Percentiles rank a stretch among this genome's conserved stretches.
Conservation (phyloP, 1,284 basidiomycete species). For the Papiliotrema laurentii region DNA sequence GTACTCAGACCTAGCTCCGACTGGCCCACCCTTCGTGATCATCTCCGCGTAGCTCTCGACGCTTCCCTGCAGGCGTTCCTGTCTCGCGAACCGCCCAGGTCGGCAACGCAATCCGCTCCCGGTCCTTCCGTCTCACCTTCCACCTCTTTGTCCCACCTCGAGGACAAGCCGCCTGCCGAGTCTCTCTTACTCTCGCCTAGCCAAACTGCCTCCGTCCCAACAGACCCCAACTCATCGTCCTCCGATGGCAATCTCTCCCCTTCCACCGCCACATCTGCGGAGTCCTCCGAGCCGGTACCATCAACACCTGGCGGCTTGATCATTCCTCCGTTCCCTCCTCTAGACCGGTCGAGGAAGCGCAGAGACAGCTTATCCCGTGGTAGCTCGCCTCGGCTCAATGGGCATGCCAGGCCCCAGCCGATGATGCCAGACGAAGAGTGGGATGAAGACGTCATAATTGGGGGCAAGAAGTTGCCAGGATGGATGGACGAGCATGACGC, state of each 20-base stretch:
- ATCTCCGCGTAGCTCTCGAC: constrained; percentile 17
- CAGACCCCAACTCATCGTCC: too few relatives aligned
- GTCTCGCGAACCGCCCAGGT: too few relatives aligned
- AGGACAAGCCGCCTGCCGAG: constrained; percentile 16
- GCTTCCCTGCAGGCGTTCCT: constrained; percentile 22
- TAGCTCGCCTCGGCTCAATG: constrained; percentile 2
- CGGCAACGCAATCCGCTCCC: constrained; percentile 11
- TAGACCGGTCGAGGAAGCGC: constrained; percentile 51
- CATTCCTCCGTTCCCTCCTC: constrained; percentile 71
- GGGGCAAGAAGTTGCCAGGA: constrained; percentile 54
- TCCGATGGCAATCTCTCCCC: too few relatives aligned
- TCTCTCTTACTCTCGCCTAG: too few relatives aligned
- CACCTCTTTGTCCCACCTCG: constrained; percentile 1
- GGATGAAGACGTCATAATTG: constrained; percentile 46
- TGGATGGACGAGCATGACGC: constrained; percentile 59
- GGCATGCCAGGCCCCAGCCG: background rate
- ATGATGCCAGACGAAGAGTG: constrained; percentile 35
- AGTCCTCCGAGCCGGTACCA: constrained; percentile 24
- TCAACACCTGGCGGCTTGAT: constrained; percentile 61
- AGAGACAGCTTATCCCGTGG: constrained; percentile 31
- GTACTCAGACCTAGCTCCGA: constrained; percentile 56
- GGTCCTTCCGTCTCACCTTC: constrained; percentile 5
- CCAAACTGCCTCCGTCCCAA: too few relatives aligned
- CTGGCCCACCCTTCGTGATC: constrained; percentile 65
- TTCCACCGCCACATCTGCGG: constrained; percentile 34